Percentiles rank a stretch among this genome's conserved stretches.
Conservation (phyloP, 2,329 filamentous ascomycete genomes). For the Colletotrichum phormii region DNA sequence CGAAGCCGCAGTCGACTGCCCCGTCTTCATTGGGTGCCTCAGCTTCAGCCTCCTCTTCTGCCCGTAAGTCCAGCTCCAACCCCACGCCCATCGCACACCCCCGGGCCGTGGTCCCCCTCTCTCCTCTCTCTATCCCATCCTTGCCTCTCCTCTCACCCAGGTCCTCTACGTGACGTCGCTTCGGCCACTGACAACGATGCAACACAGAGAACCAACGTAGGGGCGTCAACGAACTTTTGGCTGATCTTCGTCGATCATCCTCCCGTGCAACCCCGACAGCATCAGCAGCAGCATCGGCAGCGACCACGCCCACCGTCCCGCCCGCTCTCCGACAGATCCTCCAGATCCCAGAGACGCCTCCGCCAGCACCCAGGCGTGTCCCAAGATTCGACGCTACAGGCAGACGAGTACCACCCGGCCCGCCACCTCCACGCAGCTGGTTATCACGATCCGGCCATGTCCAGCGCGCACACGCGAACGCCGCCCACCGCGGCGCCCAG, state of each 20-base stretch:
- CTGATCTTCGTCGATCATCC: conserved; percentile 63
- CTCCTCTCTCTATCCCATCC: neutral
- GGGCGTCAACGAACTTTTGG: conserved; percentile 71
- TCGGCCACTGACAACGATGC: conserved; percentile 21
- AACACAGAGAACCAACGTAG: conserved; percentile 48
- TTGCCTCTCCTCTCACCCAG: neutral
- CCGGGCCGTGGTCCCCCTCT: neutral
- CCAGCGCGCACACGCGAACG: conserved; percentile 23
- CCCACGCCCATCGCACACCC: neutral
- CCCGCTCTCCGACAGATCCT: conserved; percentile 70
- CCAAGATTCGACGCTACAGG: conserved; percentile 58
- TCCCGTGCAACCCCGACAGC: conserved; percentile 37
- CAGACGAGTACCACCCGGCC: conserved; percentile 66
- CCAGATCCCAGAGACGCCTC: conserved; percentile 67
- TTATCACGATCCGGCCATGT: conserved; percentile 43
- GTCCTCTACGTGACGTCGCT: conserved; percentile 38
- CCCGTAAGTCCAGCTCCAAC: conserved; percentile 26
- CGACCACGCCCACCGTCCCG: conserved; percentile 55
- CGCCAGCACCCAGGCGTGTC: conserved; percentile 60
- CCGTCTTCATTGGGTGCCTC: conserved; percentile 39
- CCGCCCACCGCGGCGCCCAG: conserved; percentile 4
- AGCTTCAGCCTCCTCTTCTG: conserved; percentile 31
- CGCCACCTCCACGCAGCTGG: conserved; percentile 71
- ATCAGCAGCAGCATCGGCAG: conserved; percentile 25
- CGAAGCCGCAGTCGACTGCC: conserved; percentile 70